A percentile compares a stretch with the other conserved stretches of the same genome.
Evolutionary conservation across 2,329 filamentous ascomycete species (phyloP).

Genomic region (Epichloe uncinata): DNA sequence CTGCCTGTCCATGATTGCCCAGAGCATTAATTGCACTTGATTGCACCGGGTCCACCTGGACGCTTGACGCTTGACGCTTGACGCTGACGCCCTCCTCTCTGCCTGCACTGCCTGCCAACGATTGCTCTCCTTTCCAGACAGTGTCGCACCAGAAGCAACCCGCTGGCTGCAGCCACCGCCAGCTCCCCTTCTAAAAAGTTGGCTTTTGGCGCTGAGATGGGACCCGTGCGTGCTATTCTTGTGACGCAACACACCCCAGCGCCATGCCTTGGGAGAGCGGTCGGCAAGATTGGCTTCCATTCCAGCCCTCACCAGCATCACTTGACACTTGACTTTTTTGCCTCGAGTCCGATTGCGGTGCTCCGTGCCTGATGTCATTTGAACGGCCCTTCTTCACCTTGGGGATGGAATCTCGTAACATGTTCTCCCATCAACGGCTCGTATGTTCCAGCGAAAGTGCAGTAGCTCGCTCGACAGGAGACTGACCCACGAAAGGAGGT

Average conservation of each 20-base stretch:
- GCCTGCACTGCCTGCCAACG: too few relatives aligned
- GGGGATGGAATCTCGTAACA: background rate
- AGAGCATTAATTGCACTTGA: too few relatives aligned
- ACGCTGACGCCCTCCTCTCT: too few relatives aligned
- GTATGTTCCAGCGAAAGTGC: background rate
- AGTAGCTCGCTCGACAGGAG: too few relatives aligned
- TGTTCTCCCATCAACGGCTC: background rate
- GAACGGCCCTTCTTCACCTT: background rate
- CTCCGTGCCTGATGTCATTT: background rate
- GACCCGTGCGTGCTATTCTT: background rate
- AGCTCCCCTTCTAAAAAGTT: background rate
- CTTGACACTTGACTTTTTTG: background rate
- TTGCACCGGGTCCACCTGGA: too few relatives aligned
- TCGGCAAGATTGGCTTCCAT: background rate
- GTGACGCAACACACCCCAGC: background rate
- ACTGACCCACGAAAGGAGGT: too few relatives aligned
- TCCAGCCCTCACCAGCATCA: constrained; percentile 1
- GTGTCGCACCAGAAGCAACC: too few relatives aligned
- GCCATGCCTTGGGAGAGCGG: too few relatives aligned
- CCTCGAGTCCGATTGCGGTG: background rate
- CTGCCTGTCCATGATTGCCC: too few relatives aligned
- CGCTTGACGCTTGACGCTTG: too few relatives aligned
- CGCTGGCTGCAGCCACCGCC: too few relatives aligned
- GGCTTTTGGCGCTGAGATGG: background rate
- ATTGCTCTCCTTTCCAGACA: too few relatives aligned